Conservation (phyloP, 805 yeast species). For the Zygotorulaspora florentina region DNA sequence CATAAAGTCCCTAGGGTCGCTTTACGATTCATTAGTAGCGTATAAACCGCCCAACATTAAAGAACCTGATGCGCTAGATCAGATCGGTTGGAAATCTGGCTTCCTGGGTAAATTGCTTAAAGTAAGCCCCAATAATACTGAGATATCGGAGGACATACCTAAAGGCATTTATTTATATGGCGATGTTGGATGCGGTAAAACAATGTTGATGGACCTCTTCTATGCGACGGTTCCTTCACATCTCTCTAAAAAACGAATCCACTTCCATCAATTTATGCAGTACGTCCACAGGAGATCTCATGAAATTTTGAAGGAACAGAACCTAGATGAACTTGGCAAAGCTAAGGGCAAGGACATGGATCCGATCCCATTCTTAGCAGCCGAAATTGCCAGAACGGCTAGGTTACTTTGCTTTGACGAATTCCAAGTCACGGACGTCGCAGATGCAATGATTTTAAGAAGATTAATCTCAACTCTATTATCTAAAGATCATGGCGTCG, state of each 20-base stretch:
- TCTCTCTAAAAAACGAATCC: slow-evolving; percentile 74
- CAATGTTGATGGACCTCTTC: slow-evolving; percentile 96
- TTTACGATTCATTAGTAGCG: slow-evolving; percentile 49
- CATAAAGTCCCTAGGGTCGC: slow-evolving; percentile 52
- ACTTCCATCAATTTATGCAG: slow-evolving; percentile 98
- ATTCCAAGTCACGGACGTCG: slow-evolving; percentile 97
- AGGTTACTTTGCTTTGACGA: slow-evolving; percentile 92
- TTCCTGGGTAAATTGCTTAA: slow-evolving; percentile 21
- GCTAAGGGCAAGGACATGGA: slow-evolving; percentile 55
- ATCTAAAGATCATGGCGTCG: slow-evolving; percentile 72
- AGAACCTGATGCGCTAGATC: slow-evolving; percentile 47
- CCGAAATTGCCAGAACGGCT: slow-evolving; percentile 70
- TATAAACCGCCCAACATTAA: slow-evolving; percentile 63
- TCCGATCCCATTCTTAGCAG: slow-evolving; percentile 78
- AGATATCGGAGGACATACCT: slow-evolving; percentile 44
- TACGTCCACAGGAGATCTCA: slow-evolving; percentile 83
- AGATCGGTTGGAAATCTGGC: slow-evolving; percentile 42
- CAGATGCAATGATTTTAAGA: slow-evolving; percentile 94
- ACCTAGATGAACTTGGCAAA: slow-evolving; percentile 34
- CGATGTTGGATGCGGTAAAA: slow-evolving; percentile 97
- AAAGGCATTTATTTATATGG: slow-evolving; percentile 90
- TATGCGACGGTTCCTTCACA: slow-evolving; percentile 77
- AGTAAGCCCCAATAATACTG: slow-evolving; percentile 13
- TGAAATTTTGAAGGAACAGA: slow-evolving; percentile 60
- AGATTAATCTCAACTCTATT: slow-evolving; percentile 64